Evolutionary conservation across 441 rosid genomes (phyloP).

Genomic region (Erysimum cheiri): DNA sequence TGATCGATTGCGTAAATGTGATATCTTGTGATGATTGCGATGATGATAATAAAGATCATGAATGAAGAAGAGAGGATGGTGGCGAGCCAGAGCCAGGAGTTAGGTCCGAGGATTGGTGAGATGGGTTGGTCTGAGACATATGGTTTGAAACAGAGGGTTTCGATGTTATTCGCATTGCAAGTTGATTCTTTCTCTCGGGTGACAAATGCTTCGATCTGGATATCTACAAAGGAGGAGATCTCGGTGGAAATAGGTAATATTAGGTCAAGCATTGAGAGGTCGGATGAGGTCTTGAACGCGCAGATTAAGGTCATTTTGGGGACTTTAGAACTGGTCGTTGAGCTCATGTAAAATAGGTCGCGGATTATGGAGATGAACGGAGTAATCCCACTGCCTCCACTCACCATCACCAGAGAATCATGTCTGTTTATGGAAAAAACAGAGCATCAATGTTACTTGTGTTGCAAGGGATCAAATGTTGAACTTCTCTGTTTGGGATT

Average conservation of each 20-base stretch:
- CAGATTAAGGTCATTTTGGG: slow-evolving; percentile 2
- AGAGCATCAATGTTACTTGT: slow-evolving; percentile 1
- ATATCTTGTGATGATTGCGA: slow-evolving; percentile 19
- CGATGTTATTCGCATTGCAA: not conserved
- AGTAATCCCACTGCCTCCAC: slow-evolving; percentile 21
- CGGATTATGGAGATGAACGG: slow-evolving; percentile 16
- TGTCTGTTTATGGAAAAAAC: not conserved
- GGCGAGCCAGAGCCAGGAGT: slow-evolving; percentile 21
- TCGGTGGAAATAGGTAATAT: slow-evolving; percentile 4
- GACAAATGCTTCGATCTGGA: slow-evolving; percentile 9
- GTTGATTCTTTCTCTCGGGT: slow-evolving; percentile 8
- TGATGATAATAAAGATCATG: slow-evolving; percentile 4
- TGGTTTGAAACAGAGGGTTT: slow-evolving; percentile 10
- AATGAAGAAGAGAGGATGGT: slow-evolving; percentile 22
- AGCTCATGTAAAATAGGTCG: not conserved
- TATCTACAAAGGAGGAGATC: slow-evolving; percentile 2
- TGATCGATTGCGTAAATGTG: not conserved
- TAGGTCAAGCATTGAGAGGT: slow-evolving; percentile 14
- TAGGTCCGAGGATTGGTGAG: slow-evolving; percentile 15
- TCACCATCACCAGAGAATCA: slow-evolving; percentile 14
- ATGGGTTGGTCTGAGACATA: slow-evolving; percentile 10
- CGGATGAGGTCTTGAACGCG: slow-evolving; percentile 6
- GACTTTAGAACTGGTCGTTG: not conserved
- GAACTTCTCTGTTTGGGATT: not conserved
- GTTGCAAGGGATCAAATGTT: not conserved